Conservation (phyloP, 345 rosid species). For the Mangifera indica region DNA sequence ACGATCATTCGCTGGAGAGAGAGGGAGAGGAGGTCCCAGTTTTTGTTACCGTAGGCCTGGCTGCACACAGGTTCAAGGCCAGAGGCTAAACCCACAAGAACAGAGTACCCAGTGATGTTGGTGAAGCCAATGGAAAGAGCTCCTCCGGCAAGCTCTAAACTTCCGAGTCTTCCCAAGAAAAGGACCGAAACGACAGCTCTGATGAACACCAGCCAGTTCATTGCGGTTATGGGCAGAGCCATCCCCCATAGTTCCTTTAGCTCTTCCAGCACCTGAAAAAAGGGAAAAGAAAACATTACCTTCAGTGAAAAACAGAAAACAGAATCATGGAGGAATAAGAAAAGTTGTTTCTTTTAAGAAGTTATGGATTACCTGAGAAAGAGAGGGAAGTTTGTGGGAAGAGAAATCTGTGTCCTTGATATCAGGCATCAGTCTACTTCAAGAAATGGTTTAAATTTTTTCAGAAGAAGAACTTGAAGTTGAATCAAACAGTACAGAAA, state of each 20-base stretch:
- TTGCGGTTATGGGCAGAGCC: constrained; percentile 88
- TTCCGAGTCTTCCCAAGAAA: constrained; percentile 87
- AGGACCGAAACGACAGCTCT: constrained; percentile 82
- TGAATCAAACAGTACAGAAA: constrained; percentile 14
- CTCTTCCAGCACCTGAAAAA: constrained; percentile 65
- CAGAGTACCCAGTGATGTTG: constrained; percentile 98
- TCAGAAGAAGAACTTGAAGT: no score
- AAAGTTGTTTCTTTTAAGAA: neutral
- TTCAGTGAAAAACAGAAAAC: neutral
- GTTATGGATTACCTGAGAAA: constrained; percentile 43
- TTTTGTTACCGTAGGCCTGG: constrained; percentile 91
- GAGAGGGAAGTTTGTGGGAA: constrained; percentile 48
- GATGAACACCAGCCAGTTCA: constrained; percentile 77
- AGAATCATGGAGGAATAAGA: neutral
- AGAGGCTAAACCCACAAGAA: constrained; percentile 84
- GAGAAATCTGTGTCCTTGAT: constrained; percentile 42
- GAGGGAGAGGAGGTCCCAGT: constrained; percentile 83
- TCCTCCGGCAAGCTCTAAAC: constrained; percentile 94
- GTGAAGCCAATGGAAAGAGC: constrained; percentile 96
- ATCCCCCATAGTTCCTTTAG: constrained; percentile 79
- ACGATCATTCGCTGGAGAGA: constrained; percentile 89
- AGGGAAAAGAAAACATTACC: no score
- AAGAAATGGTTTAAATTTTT: constrained; percentile 1
- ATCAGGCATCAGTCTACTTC: constrained; percentile 41
- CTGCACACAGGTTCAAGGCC: constrained; percentile 98